Evolutionary conservation across 306 rosid genomes (phyloP).

Genomic region (Fragaria nilgerrensis): DNA sequence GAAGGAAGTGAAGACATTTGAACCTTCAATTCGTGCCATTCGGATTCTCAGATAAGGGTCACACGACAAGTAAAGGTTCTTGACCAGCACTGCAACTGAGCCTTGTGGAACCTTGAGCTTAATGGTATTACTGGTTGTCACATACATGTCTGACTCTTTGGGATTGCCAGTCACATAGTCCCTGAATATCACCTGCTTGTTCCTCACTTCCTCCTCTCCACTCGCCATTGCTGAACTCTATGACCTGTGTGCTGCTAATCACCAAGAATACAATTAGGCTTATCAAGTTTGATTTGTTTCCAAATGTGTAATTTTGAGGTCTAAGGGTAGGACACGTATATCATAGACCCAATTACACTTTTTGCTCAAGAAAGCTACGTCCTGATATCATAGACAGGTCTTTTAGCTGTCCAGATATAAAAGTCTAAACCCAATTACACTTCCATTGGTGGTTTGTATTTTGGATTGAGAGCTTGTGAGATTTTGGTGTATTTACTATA

Average conservation of each 20-base stretch:
- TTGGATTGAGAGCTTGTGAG: no score
- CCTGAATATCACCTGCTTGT: constrained; percentile 20
- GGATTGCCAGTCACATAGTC: constrained; percentile 7
- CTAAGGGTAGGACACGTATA: background rate
- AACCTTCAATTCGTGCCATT: background rate
- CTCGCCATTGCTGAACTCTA: constrained; percentile 5
- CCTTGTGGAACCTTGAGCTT: constrained; percentile 16
- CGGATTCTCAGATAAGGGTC: constrained; percentile 13
- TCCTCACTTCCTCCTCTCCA: constrained; percentile 5
- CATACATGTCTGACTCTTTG: constrained; percentile 15
- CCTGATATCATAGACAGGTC: background rate
- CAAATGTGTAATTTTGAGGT: no score
- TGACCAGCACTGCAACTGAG: constrained; percentile 9
- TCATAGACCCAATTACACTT: background rate
- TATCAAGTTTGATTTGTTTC: background rate
- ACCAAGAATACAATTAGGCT: background rate
- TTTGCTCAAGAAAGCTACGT: background rate
- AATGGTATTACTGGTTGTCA: background rate
- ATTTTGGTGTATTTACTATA: no score
- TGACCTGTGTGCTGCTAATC: background rate
- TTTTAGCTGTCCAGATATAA: background rate
- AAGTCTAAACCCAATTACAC: background rate
- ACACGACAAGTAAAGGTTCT: constrained; percentile 22
- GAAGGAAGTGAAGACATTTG: constrained; percentile 5
- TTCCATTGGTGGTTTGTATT: background rate